These are phyloP conservation scores for Quercus variabilis DNA, from an alignment of 306 rosid genomes.

Conservation along the genomic window DNA sequence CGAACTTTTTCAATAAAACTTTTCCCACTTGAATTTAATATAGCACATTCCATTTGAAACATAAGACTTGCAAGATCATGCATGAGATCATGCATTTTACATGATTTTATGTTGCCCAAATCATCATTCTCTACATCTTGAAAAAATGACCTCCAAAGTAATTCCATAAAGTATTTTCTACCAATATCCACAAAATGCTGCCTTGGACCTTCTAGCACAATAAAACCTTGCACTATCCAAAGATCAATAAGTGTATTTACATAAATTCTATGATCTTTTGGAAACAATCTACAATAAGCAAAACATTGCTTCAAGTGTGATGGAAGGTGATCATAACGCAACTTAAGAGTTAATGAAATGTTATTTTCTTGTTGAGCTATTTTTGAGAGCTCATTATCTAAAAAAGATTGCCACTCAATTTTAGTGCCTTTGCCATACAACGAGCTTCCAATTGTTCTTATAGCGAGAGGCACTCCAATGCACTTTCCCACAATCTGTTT, in stretches of 20 bases:
- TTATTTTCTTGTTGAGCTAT: background rate
- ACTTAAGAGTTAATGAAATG: background rate
- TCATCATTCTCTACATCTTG: constrained; percentile 5
- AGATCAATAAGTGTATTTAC: background rate
- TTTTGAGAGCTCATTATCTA: background rate
- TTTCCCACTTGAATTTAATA: background rate
- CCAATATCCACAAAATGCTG: constrained; percentile 22
- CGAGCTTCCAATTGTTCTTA: background rate
- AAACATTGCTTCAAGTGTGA: constrained; percentile 19
- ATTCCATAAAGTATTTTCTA: constrained; percentile 1
- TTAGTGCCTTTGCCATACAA: background rate
- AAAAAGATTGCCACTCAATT: background rate
- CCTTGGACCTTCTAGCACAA: background rate
- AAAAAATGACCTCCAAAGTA: constrained; percentile 26
- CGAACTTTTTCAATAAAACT: background rate
- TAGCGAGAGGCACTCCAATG: background rate
- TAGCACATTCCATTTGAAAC: background rate
- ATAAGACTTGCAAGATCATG: constrained; percentile 19
- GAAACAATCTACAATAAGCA: constrained; percentile 18
- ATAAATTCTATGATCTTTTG: constrained; percentile 7
- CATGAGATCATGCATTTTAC: constrained; percentile 24
- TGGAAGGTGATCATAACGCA: constrained; percentile 25
- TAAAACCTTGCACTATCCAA: constrained; percentile 17
- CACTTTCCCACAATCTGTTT: background rate
- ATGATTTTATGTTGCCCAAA: constrained; percentile 7